Evolutionary conservation across 805 yeast species (phyloP), one percentile per base, ranked within the genome.

Genomic region (Ogataea wickerhamii): DNA sequence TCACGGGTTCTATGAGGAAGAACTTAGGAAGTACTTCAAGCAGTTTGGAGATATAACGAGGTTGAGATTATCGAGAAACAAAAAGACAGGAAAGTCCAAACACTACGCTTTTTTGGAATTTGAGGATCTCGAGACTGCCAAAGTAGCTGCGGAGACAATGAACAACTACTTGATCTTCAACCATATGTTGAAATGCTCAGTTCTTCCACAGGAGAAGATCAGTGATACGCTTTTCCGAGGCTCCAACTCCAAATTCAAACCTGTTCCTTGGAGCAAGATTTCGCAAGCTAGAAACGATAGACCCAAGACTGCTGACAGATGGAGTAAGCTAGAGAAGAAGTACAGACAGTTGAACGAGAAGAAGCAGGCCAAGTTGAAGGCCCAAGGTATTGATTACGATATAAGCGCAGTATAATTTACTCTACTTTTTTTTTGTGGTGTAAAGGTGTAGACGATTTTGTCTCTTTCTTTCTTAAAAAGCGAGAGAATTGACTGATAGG

Each of bases 41-140:
- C 98, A 93, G 67, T 93, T 93, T 66, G 98, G 98, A 45, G 81
- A 76, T 27, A 80, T 93, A 42, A 70, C 78, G 32, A 79, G 87
- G 50, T 72, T 88, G 39, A 79, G 89, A 51, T 64, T 93, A 37
- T 86, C 96, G 30, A 78, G 97, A 58, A 91, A 86, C 68, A 88
- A 84, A 63, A 83, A 82, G 56, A 82, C 95, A 5, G 98, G 98
- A 32, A 78, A 80, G 38, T 80, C 95, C 12, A 89, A 87, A 66
- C 97, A 88, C 60, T 91, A 80, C 61, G 98, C 88, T 5, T 91
- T 87, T 61, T 68, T 93, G 32, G 96, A 93, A 64, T 93, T 91
- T 56, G 75, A 73, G 28, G 71, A 78, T 38, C 57, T 61, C 26
- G 86, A 80, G 33, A 94, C 84, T 39, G 97, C 98, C 31, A 74